phyloP scores from a whole-genome alignment of 2,329 filamentous ascomycete genomes.

The Tolypocladium cylindrosporum region DNA sequence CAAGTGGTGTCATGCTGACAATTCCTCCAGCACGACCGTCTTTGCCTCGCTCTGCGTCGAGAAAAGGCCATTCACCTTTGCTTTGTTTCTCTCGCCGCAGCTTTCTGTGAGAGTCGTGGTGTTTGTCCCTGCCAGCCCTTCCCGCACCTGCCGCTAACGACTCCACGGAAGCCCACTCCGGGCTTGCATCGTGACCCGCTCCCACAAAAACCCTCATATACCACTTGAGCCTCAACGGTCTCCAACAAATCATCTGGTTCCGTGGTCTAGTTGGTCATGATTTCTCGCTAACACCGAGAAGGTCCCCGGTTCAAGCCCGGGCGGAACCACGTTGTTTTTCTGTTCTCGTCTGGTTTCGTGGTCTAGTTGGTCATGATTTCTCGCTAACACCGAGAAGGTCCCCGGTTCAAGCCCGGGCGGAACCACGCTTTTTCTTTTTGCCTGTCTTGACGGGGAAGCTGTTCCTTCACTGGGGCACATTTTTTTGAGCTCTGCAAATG shows the following conservation, averaged over 20 bases:
- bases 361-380: too few relatives aligned
- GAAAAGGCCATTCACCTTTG: not conserved
- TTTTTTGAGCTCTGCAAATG: too few relatives aligned
- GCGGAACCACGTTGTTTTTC: constrained; percentile 20
- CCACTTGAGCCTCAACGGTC: not conserved
- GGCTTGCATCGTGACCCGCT: not conserved
- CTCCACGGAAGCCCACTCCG: not conserved
- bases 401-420: constrained; percentile 27
- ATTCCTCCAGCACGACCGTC: not conserved
- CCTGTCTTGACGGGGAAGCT: not conserved
- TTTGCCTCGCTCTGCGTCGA: not conserved
- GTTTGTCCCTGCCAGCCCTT: not conserved
- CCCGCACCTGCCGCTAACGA: not conserved
- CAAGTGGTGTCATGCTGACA: too few relatives aligned
- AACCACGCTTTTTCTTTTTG: constrained; percentile 16
- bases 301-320: constrained; percentile 28
- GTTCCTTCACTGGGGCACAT: not conserved
- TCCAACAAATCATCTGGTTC: constrained; percentile 13
- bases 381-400: constrained; percentile 21
- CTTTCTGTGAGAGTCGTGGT: not conserved
- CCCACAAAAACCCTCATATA: not conserved
- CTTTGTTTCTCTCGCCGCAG: not conserved
- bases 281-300: constrained; percentile 29
- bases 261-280: constrained; percentile 29
- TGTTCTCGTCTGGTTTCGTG: not conserved